Conservation (phyloP, 2,329 filamentous ascomycete genomes). For the Tothia fuscella region DNA sequence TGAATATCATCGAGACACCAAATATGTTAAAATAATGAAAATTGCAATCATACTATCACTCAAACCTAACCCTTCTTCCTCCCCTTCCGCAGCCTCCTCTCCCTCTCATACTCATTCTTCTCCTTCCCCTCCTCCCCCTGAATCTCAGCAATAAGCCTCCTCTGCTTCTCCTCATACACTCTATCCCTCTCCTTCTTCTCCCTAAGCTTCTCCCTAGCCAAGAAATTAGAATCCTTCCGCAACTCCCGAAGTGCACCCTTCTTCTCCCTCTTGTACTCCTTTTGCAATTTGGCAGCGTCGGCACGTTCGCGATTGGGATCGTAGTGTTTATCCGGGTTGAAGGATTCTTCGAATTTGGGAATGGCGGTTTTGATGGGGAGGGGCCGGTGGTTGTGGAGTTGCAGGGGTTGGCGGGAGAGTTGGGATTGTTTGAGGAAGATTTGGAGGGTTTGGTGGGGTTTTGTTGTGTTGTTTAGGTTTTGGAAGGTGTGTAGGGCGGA, state of each 20-base stretch:
- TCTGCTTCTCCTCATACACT: constrained; percentile 95
- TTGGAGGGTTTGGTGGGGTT: constrained; percentile 38
- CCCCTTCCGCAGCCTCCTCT: constrained; percentile 64
- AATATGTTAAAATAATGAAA: background rate
- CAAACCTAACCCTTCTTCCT: constrained; percentile 32
- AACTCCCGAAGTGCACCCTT: constrained; percentile 93
- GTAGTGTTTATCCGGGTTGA: constrained; percentile 94
- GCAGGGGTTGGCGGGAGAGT: constrained; percentile 61
- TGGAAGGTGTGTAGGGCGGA: constrained; percentile 27
- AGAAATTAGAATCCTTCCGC: constrained; percentile 87
- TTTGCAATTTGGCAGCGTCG: constrained; percentile 70
- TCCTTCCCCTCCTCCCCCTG: constrained; percentile 85
- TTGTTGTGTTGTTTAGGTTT: constrained; percentile 16
- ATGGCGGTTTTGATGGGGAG: constrained; percentile 78
- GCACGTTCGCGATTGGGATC: constrained; percentile 86
- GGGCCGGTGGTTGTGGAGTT: constrained; percentile 80
- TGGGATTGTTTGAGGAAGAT: constrained; percentile 50
- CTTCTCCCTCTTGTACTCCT: constrained; percentile 86
- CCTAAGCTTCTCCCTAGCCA: constrained; percentile 77
- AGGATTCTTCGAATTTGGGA: constrained; percentile 92
- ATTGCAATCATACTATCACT: background rate
- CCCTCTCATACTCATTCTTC: constrained; percentile 77
- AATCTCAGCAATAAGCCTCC: constrained; percentile 82
- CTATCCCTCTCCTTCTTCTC: constrained; percentile 90
- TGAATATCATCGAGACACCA: too few relatives aligned